Evolutionary conservation across 2,329 filamentous ascomycete species (phyloP), one percentile per base, ranked within the genome.

Genomic region (Cladosporium sp.): DNA sequence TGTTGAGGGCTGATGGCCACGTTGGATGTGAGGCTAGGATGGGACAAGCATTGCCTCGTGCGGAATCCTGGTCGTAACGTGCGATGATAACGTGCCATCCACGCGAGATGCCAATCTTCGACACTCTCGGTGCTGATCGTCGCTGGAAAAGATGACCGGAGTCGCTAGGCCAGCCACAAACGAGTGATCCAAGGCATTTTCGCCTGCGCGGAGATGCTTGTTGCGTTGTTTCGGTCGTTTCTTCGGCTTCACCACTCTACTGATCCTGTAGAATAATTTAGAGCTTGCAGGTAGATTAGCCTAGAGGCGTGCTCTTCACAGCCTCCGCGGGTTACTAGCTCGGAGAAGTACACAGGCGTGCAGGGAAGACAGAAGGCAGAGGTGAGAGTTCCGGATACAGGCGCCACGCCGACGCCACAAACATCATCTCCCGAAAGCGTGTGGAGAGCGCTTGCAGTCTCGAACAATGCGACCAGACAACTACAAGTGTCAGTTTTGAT

Each of bases 21-120:
- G 51, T 54, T 54, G 51, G 18, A 30, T 11, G 54, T 21, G 32
- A 38, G 32, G 32, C 28, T 8, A 34, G 30, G 32, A 36, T 38
- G n/a, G 34, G 30, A 59, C 60, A 64, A 55, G 51, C 60, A 59
- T 62, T 26, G 41, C 60, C 60, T 41, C 60, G 60, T 64, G 60
- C 60, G 36, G 34, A 28, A 64, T 52, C 47, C 60, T 55, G 44
- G 60, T 57, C 36, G 51, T 52, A 64, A 64, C 60, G 60, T 64
- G 60, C 49, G 26, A 34, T 54, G 18, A 34, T 41, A 64, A 63
- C 60, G 60, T 64, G 60, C 60, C 49, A 14, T 44, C 60, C 60
- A 64, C 60, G 60, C 60, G 60, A 61, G 26, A 30, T 30, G 60
- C 34, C 28, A 36, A 64, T 64, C 60, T 64, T 64, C 60, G 52